Percentiles rank a stretch among this genome's conserved stretches.
phyloP scores from a whole-genome alignment of 345 rosid genomes.

The Trapa incisa region DNA sequence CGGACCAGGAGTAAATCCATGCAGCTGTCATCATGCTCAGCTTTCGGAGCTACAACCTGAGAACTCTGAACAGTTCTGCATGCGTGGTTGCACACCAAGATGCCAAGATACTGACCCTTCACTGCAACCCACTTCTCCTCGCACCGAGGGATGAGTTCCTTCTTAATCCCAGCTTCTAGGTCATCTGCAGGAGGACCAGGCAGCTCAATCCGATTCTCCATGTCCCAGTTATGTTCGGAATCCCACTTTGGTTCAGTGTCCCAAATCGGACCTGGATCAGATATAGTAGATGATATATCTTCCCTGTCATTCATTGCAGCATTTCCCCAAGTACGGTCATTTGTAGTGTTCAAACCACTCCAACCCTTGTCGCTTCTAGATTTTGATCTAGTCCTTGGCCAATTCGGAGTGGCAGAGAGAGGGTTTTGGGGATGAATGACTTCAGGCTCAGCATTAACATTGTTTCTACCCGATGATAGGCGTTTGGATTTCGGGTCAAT shows the following conservation, averaged over 20 bases:
- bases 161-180: slow-evolving; percentile 45
- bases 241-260: slow-evolving; percentile 98
- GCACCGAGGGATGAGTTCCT: slow-evolving; percentile 37
- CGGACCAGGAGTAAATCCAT: slow-evolving; percentile 87
- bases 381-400: slow-evolving; percentile 97
- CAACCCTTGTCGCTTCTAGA: slow-evolving; percentile 86
- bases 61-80: slow-evolving; percentile 94
- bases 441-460: slow-evolving; percentile 60
- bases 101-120: slow-evolving; percentile 86
- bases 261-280: slow-evolving; percentile 99
- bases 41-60: slow-evolving; percentile 88
- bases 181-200: slow-evolving; percentile 66
- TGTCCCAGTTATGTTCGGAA: slow-evolving; percentile 64
- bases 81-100: slow-evolving; percentile 90
- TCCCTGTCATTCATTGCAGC: slow-evolving; percentile 69
- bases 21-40: slow-evolving; percentile 75
- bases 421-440: slow-evolving; percentile 83
- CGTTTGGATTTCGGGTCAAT: slow-evolving; percentile 84
- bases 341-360: slow-evolving; percentile 57
- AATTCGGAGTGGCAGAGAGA: slow-evolving; percentile 75
- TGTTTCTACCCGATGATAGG: slow-evolving; percentile 69
- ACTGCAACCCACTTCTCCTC: slow-evolving; percentile 65
- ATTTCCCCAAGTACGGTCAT: slow-evolving; percentile 83
- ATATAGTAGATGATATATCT: slow-evolving; percentile 87
- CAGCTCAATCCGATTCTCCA: slow-evolving; percentile 73